phyloP scores from a whole-genome alignment of 176 grass and related monocot genomes.

The Bolboschoenus planiculmis region DNA sequence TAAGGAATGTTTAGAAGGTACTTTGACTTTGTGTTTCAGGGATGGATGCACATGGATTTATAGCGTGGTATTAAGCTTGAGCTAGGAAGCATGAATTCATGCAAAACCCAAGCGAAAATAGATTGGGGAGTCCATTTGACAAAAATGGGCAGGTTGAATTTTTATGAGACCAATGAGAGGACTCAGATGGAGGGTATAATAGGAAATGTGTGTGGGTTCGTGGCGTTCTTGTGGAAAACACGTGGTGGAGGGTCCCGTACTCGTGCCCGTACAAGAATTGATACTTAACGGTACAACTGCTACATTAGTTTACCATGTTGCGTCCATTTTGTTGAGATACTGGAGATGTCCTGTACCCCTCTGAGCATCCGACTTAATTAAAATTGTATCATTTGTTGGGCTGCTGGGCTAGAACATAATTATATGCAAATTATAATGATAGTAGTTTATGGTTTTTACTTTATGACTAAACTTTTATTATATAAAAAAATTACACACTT shows the following conservation, averaged over 20 bases:
- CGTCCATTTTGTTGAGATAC: not conserved
- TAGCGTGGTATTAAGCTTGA: not conserved
- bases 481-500: too few species aligned
- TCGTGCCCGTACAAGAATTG: conserved; percentile 9
- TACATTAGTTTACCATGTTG: not conserved
- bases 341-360: not conserved
- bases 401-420: too few species aligned
- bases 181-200: not conserved
- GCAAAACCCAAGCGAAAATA: not conserved
- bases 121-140: not conserved
- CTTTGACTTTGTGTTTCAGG: not conserved
- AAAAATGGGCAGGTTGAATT: not conserved
- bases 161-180: not conserved
- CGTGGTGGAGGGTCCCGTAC: not conserved
- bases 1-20: not conserved
- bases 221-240: not conserved
- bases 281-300: not conserved
- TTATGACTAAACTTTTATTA: too few species aligned
- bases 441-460: too few species aligned
- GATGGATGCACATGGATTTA: conserved; percentile 7
- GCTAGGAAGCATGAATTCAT: conserved; percentile 5
- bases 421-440: too few species aligned
- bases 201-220: not conserved
- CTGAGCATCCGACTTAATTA: too few species aligned
- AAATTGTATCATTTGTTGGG: too few species aligned